Percentiles rank a stretch among this genome's conserved stretches.
Evolutionary conservation across 495 filamentous ascomycete species (phyloP).

Genomic region (Emericellopsis terricola): DNA sequence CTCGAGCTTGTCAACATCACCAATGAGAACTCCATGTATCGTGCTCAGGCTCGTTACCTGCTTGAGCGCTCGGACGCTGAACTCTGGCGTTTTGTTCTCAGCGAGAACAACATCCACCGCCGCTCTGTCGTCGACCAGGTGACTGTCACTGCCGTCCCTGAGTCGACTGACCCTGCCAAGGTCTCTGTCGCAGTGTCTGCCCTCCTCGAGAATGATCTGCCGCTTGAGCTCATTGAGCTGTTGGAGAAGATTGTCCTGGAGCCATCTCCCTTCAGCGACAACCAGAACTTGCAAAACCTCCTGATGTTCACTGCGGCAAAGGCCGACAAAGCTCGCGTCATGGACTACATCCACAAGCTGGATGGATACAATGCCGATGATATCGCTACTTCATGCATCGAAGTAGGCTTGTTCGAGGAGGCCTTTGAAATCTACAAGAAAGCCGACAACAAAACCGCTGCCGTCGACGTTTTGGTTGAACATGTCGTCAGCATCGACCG

Average conservation of each 20-base stretch:
- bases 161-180: slow-evolving; percentile 84
- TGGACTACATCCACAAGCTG: slow-evolving; percentile 91
- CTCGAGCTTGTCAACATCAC: slow-evolving; percentile 94
- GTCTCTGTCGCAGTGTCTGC: slow-evolving; percentile 88
- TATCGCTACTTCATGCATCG: slow-evolving; percentile 83
- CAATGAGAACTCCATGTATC: slow-evolving; percentile 99
- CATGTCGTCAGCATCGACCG: slow-evolving; percentile 97
- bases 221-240: slow-evolving; percentile 87
- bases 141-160: slow-evolving; percentile 88
- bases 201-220: slow-evolving; percentile 79
- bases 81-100: slow-evolving; percentile 89
- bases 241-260: slow-evolving; percentile 99
- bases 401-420: slow-evolving; percentile 88
- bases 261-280: slow-evolving; percentile 93
- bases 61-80: slow-evolving; percentile 78
- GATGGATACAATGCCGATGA: slow-evolving; percentile 80
- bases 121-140: slow-evolving; percentile 91
- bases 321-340: slow-evolving; percentile 85
- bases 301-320: slow-evolving; percentile 95
- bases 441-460: slow-evolving; percentile 70
- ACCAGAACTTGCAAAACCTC: slow-evolving; percentile 86
- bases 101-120: slow-evolving; percentile 85
- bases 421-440: slow-evolving; percentile 99
- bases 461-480: slow-evolving; percentile 85
- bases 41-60: slow-evolving; percentile 87